Percentiles rank a stretch among this genome's conserved stretches.
phyloP scores from a whole-genome alignment of 345 rosid genomes.

The Aegle marmelos region DNA sequence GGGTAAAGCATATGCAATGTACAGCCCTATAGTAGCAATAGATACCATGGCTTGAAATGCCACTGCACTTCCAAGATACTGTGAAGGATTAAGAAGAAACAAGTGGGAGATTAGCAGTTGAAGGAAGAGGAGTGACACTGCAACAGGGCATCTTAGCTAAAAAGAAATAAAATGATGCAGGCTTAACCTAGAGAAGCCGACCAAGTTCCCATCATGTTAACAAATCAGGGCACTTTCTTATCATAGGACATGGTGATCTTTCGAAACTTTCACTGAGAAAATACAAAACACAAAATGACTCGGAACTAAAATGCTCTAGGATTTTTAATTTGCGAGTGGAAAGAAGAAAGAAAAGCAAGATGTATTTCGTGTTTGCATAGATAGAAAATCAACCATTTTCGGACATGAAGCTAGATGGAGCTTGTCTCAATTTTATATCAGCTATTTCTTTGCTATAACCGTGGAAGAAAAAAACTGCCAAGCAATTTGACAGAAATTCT shows the following conservation, averaged over 20 bases:
- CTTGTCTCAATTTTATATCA: not conserved
- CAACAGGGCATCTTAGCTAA: no score
- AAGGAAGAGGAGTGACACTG: not conserved
- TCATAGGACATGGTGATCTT: not conserved
- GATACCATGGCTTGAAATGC: conserved; percentile 98
- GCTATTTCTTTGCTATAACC: not conserved
- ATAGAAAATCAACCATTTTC: not conserved
- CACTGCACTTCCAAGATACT: conserved; percentile 88
- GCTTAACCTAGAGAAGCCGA: no score
- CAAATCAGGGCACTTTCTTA: not conserved
- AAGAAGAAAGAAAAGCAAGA: not conserved
- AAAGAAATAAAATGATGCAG: no score
- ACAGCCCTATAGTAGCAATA: conserved; percentile 89
- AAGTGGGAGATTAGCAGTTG: not conserved
- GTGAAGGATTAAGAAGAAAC: conserved; percentile 23
- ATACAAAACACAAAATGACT: no score
- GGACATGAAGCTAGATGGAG: no score
- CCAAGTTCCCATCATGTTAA: not conserved
- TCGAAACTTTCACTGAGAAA: no score
- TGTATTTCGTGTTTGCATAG: not conserved
- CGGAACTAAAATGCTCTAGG: not conserved
- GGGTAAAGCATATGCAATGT: conserved; percentile 92
- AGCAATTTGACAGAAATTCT: no score
- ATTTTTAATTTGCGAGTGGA: not conserved
- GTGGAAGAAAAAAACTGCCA: not conserved